These are phyloP conservation scores for Tetrahymena malaccensis DNA, from an alignment of 73 alveolate genomes.

Conservation along the genomic window DNA sequence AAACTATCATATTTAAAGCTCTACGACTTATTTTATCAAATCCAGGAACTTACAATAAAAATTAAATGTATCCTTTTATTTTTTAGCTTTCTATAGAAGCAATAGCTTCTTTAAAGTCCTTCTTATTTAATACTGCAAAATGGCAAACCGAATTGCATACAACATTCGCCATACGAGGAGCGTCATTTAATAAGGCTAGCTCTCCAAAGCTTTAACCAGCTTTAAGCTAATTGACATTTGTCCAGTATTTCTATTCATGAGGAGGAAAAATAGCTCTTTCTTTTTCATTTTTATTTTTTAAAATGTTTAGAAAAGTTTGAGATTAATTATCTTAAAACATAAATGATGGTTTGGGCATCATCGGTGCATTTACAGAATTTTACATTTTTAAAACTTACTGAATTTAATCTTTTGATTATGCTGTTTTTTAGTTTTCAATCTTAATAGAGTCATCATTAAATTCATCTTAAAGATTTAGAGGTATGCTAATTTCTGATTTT, in stretches of 20 bases:
- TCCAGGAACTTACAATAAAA: neutral
- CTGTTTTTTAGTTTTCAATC: too few relatives aligned
- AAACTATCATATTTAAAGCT: neutral
- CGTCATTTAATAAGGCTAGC: slow-evolving; percentile 34
- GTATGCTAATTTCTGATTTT: neutral
- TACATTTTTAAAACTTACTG: neutral
- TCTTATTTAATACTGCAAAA: slow-evolving; percentile 18
- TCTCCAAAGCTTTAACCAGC: slow-evolving; percentile 38
- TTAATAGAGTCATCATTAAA: neutral
- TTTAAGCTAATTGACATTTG: slow-evolving; percentile 12
- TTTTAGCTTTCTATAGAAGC: neutral
- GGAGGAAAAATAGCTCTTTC: neutral
- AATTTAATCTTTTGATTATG: neutral
- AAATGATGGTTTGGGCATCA: neutral
- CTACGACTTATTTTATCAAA: neutral
- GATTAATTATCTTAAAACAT: neutral
- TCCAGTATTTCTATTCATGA: neutral
- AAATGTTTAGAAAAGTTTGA: neutral
- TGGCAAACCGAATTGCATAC: slow-evolving; percentile 26
- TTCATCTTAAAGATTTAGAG: neutral
- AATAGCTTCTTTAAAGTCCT: slow-evolving; percentile 13
- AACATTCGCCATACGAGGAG: slow-evolving; percentile 37
- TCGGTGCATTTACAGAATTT: neutral
- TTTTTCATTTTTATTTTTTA: neutral
- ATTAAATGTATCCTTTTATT: neutral